Evolutionary conservation across 2,329 filamentous ascomycete species (phyloP), one percentile per base, ranked within the genome.

Genomic region (Phyllosticta citrichinensis): DNA sequence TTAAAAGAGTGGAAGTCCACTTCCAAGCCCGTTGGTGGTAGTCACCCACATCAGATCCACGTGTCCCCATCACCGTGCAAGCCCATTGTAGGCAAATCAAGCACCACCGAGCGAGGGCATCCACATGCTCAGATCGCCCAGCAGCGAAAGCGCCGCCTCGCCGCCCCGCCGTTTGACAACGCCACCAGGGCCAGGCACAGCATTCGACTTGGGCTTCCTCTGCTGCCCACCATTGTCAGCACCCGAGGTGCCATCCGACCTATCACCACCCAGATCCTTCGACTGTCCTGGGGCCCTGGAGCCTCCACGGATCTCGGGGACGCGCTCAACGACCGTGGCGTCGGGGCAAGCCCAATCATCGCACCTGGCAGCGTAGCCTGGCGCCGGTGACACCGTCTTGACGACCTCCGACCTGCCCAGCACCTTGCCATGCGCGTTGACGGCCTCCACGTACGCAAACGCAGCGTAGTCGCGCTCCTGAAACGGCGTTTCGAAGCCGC

Each of bases 401-500:
- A 52, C 20, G 22, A 47, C 33, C 25, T 19, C 27, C 17, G 55
- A 58, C 56, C 47, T 56, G 11, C 55, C 50, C 27, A 63, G 35
- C 20, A 52, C 51, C 1, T 40, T 58, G 14, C 62, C 62, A 2
- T 25, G 24, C 20, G 50, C 55, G 12, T 50, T 55, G 51, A 63
- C 14, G 19, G 61, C 61, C 35, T 62, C 61, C n/a, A 52, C 61
- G 2, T 27, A 25, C 0, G 59, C 52, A 12, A 12, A 58, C 52
- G 52, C 20, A n/a, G n/a, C 47, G 56, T 25, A 62, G 6, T 53
- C 52, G 3, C 56, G n/a, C 14, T 47, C 56, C 24, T 20, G 51
- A 20, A 47, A 62, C 19, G n/a, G 51, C 24, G 61, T 62, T 53
- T 62, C 61, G 57, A 62, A 62, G 40, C 61, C 61, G 3, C 9